phyloP scores from a whole-genome alignment of 2,329 filamentous ascomycete genomes.

The Aspergillus sp. region DNA sequence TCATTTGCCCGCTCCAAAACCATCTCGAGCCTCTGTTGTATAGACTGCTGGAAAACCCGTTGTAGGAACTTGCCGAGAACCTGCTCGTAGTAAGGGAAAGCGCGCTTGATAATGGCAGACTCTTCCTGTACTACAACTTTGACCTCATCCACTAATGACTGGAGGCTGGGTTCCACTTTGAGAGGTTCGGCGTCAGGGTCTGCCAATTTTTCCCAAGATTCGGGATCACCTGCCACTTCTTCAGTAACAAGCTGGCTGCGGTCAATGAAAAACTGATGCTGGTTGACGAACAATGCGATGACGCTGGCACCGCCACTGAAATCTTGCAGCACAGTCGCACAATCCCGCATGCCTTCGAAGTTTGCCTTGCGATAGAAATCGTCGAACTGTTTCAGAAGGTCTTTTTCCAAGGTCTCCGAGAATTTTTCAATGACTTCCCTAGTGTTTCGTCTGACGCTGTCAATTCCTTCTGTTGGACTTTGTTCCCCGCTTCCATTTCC shows the following conservation, averaged over 20 bases:
- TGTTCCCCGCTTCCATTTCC: constrained; percentile 38
- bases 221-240: constrained; percentile 62
- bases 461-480: constrained; percentile 50
- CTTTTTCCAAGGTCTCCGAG: constrained; percentile 91
- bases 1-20: constrained; percentile 92
- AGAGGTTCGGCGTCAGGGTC: constrained; percentile 92
- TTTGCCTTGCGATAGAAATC: constrained; percentile 94
- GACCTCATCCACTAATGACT: constrained; percentile 90
- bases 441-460: constrained; percentile 58
- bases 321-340: constrained; percentile 87
- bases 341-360: constrained; percentile 97
- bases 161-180: constrained; percentile 85
- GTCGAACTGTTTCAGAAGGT: constrained; percentile 93
- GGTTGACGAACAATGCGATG: constrained; percentile 94
- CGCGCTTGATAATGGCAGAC: constrained; percentile 92
- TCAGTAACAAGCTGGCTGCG: constrained; percentile 87
- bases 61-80: constrained; percentile 92
- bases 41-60: constrained; percentile 94
- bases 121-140: constrained; percentile 96
- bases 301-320: constrained; percentile 96
- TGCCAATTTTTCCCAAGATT: constrained; percentile 86
- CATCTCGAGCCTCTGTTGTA: constrained; percentile 93
- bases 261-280: constrained; percentile 99
- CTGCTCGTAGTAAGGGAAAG: constrained; percentile 94
- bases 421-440: constrained; percentile 95